Evolutionary conservation across 2,329 filamentous ascomycete genomes (phyloP), one percentile per base, ranked within the genome.

Genomic region (Cladosporium oxysporum): DNA sequence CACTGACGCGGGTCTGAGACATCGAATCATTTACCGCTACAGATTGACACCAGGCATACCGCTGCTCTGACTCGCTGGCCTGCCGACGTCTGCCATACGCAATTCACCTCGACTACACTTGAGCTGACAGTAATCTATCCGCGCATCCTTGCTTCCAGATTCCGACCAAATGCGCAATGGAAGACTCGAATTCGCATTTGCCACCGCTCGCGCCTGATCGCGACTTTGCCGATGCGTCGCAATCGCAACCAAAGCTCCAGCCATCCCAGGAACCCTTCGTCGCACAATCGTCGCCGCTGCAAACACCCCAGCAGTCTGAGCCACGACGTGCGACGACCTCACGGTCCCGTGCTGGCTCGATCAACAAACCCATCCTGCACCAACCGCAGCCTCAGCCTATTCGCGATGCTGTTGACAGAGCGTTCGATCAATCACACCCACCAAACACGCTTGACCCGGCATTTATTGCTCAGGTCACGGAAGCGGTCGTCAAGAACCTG

Each of bases 391-490:
- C 68, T 28, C 80, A 81, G 66, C 82, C 82, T 14, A 82, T 88
- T 69, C 83, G 84, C 70, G 84, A 87, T 70, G 86, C 85, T 37
- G 83, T 88, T 69, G 83, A 80, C 70, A 82, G 83, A 68, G 85
- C 85, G 11, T 85, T 87, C 67, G 79, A 84, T 70, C 81, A 82
- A 61, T 79, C 82, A 33, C 12, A 65, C 18, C 29, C 53, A 21
- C 53, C 62, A 37, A 65, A 59, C n/a, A 41, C 79, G 8, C 50
- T 90, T 14, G 84, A 87, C 61, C 87, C 87, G 2, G 84, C 87
- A 8, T 78, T 90, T 26, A 82, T 90, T 60, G 83, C 85, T 58
- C 84, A 80, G 65, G 83, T 87, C 29, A 84, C 85, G 1, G 83
- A 86, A 74, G 84, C 88, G 66, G 81, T 83, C 37, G 81, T 81